These are phyloP conservation scores for Blastocystis sp. DNA, from an alignment of 352 stramenopile species.

Conservation along the genomic window DNA sequence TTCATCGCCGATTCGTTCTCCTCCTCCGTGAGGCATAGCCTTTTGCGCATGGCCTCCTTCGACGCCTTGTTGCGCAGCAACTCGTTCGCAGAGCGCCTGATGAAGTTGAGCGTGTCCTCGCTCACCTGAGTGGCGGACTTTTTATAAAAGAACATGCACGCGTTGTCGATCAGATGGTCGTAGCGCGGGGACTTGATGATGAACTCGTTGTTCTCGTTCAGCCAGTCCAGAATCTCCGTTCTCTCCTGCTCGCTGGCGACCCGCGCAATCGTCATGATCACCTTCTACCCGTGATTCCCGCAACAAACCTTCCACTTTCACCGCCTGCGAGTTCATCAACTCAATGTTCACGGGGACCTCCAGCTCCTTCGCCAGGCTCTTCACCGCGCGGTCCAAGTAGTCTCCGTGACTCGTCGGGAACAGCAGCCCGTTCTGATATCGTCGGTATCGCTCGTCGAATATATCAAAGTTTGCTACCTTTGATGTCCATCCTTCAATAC, in stretches of 20 bases:
- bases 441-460: conserved; percentile 38
- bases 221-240: conserved; percentile 57
- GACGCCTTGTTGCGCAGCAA: conserved; percentile 66
- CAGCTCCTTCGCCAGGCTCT: conserved; percentile 67
- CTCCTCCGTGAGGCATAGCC: conserved; percentile 32
- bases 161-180: conserved; percentile 60
- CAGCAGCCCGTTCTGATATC: conserved; percentile 52
- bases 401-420: conserved; percentile 68
- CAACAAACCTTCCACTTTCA: conserved; percentile 24
- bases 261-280: conserved; percentile 62
- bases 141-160: conserved; percentile 66
- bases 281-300: conserved; percentile 32
- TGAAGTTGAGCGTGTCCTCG: conserved; percentile 65
- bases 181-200: conserved; percentile 63
- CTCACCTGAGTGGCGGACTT: conserved; percentile 50
- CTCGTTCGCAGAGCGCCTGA: conserved; percentile 60
- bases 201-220: conserved; percentile 64
- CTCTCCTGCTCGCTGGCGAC: conserved; percentile 33
- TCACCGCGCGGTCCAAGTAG: conserved; percentile 57
- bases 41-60: conserved; percentile 64
- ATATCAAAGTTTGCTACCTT: conserved; percentile 50
- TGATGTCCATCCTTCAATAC: not conserved
- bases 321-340: conserved; percentile 52
- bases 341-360: conserved; percentile 60
- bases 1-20: conserved; percentile 28